Evolutionary conservation across 148 eudicot genomes (phyloP).

Genomic region (Gaultheria prostrata): DNA sequence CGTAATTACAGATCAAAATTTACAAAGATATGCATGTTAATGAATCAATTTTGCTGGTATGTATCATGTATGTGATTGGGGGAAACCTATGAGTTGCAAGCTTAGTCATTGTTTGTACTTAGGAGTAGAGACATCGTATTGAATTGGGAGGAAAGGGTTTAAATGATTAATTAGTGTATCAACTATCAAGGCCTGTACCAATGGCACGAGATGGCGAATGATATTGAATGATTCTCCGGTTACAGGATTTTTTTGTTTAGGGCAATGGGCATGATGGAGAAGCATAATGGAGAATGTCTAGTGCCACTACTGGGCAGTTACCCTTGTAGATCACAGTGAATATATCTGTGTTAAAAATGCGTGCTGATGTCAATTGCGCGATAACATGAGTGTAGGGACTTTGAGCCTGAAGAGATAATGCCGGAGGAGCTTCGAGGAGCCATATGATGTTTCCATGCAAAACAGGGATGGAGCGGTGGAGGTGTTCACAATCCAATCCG

Average conservation of each 20-base stretch:
- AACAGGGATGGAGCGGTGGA: neutral
- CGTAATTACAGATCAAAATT: neutral
- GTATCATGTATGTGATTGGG: neutral
- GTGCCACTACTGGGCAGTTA: neutral
- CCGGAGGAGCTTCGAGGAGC: neutral
- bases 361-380: neutral
- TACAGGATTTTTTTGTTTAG: neutral
- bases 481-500: neutral
- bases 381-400: neutral
- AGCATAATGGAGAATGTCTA: neutral
- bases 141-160: neutral
- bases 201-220: neutral
- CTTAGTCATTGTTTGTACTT: neutral
- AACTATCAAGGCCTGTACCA: neutral
- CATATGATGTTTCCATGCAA: neutral
- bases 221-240: neutral
- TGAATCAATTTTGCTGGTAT: neutral
- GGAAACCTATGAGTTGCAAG: neutral
- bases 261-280: too few relatives aligned
- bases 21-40: neutral
- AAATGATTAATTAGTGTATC: neutral
- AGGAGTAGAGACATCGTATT: neutral
- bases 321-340: neutral
- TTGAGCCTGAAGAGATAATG: neutral
- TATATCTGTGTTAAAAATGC: neutral